These are phyloP conservation scores for Spinellus fusiger DNA, from an alignment of 192 early-diverging fungal species.

Conservation along the genomic window DNA sequence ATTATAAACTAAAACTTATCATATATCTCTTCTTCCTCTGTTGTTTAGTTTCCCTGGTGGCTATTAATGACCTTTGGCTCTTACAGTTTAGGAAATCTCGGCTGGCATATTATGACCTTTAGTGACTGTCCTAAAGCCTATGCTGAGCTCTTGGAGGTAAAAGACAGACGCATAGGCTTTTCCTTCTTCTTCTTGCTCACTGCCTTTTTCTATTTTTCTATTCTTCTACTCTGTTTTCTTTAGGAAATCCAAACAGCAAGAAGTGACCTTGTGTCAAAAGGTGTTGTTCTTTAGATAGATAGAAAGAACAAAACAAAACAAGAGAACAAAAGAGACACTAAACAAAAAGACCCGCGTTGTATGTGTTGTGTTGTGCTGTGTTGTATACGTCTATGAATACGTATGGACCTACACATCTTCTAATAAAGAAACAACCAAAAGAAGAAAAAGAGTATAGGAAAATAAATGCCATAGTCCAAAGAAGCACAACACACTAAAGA, in stretches of 20 bases:
- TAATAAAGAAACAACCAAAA: too few species aligned
- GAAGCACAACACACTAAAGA: too few species aligned
- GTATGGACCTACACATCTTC: too few species aligned
- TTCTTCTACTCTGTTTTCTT: constrained; percentile 5
- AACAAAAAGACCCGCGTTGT: not conserved
- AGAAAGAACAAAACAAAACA: constrained; percentile 9
- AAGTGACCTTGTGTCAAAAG: constrained; percentile 66
- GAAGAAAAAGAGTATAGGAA: too few species aligned
- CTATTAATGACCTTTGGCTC: constrained; percentile 75
- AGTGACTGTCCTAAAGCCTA: constrained; percentile 90
- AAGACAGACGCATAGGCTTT: not conserved
- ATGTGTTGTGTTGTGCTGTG: too few species aligned
- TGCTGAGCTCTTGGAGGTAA: constrained; percentile 71
- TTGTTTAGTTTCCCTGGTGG: constrained; percentile 69
- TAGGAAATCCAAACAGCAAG: constrained; percentile 86
- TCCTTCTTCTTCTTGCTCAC: not conserved
- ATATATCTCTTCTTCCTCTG: not conserved
- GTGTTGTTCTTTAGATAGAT: constrained; percentile 46
- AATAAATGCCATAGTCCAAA: too few species aligned
- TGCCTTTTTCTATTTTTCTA: not conserved
- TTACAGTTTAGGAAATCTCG: constrained; percentile 85
- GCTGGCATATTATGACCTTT: constrained; percentile 82
- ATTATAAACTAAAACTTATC: not conserved
- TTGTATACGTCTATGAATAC: too few species aligned
- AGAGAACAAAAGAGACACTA: not conserved